Base-by-base conservation (phyloP, 768 basidiomycete species). In the Lentinula edodes region DNA sequence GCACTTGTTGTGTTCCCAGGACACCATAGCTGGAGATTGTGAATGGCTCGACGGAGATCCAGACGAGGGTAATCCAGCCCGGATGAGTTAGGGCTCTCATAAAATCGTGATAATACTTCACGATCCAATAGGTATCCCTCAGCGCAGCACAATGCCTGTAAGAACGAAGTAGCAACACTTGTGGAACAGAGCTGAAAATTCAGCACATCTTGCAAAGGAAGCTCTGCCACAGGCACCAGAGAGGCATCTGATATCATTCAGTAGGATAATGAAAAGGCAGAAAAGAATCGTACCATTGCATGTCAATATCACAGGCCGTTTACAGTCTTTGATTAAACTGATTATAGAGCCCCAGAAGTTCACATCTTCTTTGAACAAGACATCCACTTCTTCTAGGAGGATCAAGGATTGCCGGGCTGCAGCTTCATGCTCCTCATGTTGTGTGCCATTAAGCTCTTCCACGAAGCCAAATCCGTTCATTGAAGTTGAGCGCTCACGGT, bases 351-450 rank as follows among this genome's bases (percentile, higher is more conserved):
- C 80, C 93, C 93, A 96, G 72, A 95, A 98, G 65, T 86, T 88
- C 36, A 72, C 70, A 75, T 95, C 97, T 53, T 94, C 91, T 63
- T 85, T 86, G 76, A 88, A 99, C 52, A 98, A 76, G 45, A 98
- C 84, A 72, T 99, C 97, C 6, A 93, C 96, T 70, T 99, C 97
- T 72, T 99, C 97, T 13, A 99, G 74, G 42, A 99, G 78, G 63
- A 98, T 90, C 56, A 96, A 71, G 0, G 93, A 95, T 75, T 99
- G 96, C 60, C 85, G 80, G 61, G 91, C 76, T 42, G 15, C 32
- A 8, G 38, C n/a, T 16, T 50, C 38, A 48, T 62, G 42, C 12
- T 18, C 51, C 18, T 23, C 18, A 23, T 28, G n/a, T 18, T 13
- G 32, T 3, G 32, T 12, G 9, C 18, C 39, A 54, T 41, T 20